phyloP scores from a whole-genome alignment of 306 rosid genomes.

The Echinosophora koreensis region DNA sequence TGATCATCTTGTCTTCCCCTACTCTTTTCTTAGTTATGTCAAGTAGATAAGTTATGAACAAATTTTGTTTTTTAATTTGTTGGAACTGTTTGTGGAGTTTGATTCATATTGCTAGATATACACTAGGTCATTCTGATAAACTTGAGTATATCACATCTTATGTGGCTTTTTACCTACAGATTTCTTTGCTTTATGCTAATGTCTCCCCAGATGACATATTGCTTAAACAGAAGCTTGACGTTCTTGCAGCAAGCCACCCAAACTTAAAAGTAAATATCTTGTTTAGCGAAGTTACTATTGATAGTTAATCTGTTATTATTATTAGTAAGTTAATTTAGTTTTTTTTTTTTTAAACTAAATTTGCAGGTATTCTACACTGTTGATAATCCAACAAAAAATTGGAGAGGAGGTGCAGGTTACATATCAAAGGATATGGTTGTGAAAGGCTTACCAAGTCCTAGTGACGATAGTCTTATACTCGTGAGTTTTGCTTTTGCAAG shows the following conservation, averaged over 20 bases:
- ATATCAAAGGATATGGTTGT: conserved; percentile 81
- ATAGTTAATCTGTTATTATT: conserved; percentile 30
- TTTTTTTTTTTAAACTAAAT: conserved; percentile 34
- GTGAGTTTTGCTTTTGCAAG: conserved; percentile 66
- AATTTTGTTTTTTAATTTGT: conserved; percentile 15
- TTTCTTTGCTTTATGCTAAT: conserved; percentile 85
- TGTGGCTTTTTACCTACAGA: conserved; percentile 61
- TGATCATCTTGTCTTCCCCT: conserved; percentile 37
- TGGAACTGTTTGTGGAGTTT: conserved; percentile 23
- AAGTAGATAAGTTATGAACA: conserved; percentile 18
- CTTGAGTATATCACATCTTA: conserved; percentile 44
- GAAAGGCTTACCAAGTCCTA: conserved; percentile 92
- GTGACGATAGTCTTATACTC: conserved; percentile 78
- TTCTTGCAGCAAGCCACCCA: conserved; percentile 84
- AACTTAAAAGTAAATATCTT: conserved; percentile 76
- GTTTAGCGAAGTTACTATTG: background rate
- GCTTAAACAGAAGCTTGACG: conserved; percentile 92
- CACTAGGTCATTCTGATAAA: conserved; percentile 15
- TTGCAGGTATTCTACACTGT: conserved; percentile 83
- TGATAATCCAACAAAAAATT: conserved; percentile 79
- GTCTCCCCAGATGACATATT: conserved; percentile 94
- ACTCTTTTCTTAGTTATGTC: conserved; percentile 22
- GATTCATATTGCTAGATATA: conserved; percentile 30
- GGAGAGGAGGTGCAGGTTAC: conserved; percentile 94
- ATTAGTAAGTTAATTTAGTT: background rate